Conservation (phyloP, 1,284 basidiomycete genomes). For the Cutaneotrichosporon sp. region DNA sequence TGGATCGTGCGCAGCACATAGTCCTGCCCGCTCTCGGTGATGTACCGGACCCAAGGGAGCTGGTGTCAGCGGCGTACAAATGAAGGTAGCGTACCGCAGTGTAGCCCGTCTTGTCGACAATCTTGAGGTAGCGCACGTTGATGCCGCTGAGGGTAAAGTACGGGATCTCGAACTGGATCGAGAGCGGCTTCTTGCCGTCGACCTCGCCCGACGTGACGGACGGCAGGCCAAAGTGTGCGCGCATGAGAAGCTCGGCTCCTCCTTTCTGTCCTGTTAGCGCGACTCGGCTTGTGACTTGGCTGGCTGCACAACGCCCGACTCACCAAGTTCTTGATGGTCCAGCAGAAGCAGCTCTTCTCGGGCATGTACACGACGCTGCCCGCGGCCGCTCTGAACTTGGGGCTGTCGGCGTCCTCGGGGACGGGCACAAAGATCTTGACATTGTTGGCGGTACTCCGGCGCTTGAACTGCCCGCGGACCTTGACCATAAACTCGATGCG, state of each 20-base stretch:
- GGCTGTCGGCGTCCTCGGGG: conserved; percentile 96
- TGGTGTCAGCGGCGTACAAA: conserved; percentile 45
- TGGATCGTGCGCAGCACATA: conserved; percentile 60
- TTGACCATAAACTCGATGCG: conserved; percentile 99
- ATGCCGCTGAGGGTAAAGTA: conserved; percentile 98
- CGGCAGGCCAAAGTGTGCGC: conserved; percentile 92
- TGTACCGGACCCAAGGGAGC: conserved; percentile 58
- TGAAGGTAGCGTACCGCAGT: conserved; percentile 61
- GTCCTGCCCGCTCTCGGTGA: conserved; percentile 95
- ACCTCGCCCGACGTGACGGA: conserved; percentile 82
- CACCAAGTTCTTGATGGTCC: conserved; percentile 86
- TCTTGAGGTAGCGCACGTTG: conserved; percentile 84
- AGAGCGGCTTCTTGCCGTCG: conserved; percentile 90
- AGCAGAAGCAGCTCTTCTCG: conserved; percentile 93
- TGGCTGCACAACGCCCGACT: conserved; percentile 1
- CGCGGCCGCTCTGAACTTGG: conserved; percentile 75
- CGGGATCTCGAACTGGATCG: conserved; percentile 80
- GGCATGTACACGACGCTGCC: conserved; percentile 92
- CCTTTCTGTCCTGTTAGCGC: conserved; percentile 11
- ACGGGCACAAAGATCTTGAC: conserved; percentile 98
- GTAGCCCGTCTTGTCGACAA: conserved; percentile 97
- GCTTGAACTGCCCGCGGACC: conserved; percentile 96
- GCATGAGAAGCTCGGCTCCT: conserved; percentile 67
- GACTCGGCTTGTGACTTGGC: no score
- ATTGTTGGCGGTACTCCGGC: conserved; percentile 94